Conservation (phyloP, 345 rosid genomes). For the Iberis pinnata region DNA sequence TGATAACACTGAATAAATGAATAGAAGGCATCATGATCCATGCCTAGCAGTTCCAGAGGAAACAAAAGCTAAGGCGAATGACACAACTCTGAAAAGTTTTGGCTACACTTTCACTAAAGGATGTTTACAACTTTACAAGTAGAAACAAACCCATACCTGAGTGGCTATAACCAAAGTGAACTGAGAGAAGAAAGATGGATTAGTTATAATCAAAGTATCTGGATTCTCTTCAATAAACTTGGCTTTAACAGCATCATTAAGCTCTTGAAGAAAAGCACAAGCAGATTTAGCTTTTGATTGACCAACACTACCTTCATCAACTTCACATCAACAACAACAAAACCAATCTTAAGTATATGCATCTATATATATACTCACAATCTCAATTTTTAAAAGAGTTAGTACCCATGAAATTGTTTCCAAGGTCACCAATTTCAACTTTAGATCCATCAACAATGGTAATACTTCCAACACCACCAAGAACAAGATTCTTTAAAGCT, state of each 20-base stretch:
- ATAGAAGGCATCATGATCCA: no score
- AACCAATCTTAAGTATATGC: constrained; percentile 1
- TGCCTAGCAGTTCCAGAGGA: no score
- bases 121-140: neutral
- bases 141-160: constrained; percentile 48
- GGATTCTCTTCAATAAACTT: constrained; percentile 93
- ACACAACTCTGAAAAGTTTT: no score
- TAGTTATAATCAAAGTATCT: constrained; percentile 50
- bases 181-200: constrained; percentile 80
- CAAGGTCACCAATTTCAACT: constrained; percentile 84
- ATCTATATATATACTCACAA: neutral
- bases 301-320: constrained; percentile 69
- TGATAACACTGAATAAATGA: constrained; percentile 1
- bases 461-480: constrained; percentile 91
- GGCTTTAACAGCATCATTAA: constrained; percentile 96
- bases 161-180: constrained; percentile 88
- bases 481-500: constrained; percentile 91
- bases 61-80: no score
- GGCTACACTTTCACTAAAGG: neutral
- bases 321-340: constrained; percentile 36
- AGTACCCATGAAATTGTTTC: constrained; percentile 92
- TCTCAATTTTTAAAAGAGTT: no score
- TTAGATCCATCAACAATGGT: constrained; percentile 88
- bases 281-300: constrained; percentile 84
- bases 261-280: constrained; percentile 88